Base-by-base conservation (phyloP, 352 stramenopile genomes). In the Pythium utonaiense region DNA sequence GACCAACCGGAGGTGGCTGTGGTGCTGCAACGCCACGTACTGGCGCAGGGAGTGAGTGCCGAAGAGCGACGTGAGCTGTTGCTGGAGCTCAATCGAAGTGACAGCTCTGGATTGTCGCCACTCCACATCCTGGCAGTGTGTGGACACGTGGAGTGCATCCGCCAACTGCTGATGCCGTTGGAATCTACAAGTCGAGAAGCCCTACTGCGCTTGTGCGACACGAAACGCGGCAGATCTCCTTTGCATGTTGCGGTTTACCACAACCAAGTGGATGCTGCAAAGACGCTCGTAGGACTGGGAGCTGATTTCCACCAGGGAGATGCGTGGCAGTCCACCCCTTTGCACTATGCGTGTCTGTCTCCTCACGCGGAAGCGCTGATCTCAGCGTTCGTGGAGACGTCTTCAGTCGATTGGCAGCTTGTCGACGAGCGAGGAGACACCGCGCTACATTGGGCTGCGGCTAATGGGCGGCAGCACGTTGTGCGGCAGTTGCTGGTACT, bases 351-450 rank as follows among this genome's bases (percentile, higher is more conserved):
- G 9, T 65, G 79, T 1, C 67, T 76, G 27, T 57, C 53, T 3
- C n/a, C 47, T 0, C 52, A 74, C 13, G 53, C 60, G 6, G 22
- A 59, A 3, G 33, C 28, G 3, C 24, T 79, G 10, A 53, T 74
- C 42, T 57, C 60, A 44, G 33, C 76, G 25, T 48, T 85, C 1
- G 51, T 63, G 0, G 57, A 75, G 28, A 50, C 66, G 17, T 71
- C 21, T 22, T 21, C 28, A 2, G 77, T 70, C 8, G 70, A 76
- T 27, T 17, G 83, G 30, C 77, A 81, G 36, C 55, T 67, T 16
- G 60, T 57, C 0, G 84, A 94, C 27, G 76, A 85, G 66, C 64
- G 82, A 34, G 82, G 84, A 5, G 84, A 91, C 47, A 89, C 78
- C 0, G 67, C 79, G 19, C 58, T 94, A 24, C 84, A 94, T 62